Evolutionary conservation across 176 grass and related monocot genomes (phyloP).

Genomic region (Leersia perrieri): DNA sequence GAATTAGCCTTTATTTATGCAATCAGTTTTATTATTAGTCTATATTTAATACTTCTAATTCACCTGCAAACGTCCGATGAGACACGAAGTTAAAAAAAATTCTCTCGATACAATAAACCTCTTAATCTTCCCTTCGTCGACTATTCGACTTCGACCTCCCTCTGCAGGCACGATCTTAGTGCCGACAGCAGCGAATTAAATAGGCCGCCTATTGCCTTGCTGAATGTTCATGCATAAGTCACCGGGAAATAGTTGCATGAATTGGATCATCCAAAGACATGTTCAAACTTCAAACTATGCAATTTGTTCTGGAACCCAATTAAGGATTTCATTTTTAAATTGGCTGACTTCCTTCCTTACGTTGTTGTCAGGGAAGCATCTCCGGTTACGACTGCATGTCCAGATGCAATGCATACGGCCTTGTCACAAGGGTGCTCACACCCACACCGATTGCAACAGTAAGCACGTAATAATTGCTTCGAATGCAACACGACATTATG

Average conservation of each 20-base stretch:
- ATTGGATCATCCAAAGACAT: background rate
- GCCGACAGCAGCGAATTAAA: background rate
- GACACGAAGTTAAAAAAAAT: too few relatives aligned
- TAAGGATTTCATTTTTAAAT: background rate
- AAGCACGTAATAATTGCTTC: background rate
- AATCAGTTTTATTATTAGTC: too few relatives aligned
- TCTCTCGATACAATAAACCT: too few relatives aligned
- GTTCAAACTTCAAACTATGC: background rate
- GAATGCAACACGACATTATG: background rate
- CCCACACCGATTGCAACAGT: background rate
- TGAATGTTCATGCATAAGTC: background rate
- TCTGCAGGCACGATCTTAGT: background rate
- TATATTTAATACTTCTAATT: too few relatives aligned
- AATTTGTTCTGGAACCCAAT: background rate
- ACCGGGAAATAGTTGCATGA: background rate
- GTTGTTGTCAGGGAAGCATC: background rate
- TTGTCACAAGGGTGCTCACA: background rate
- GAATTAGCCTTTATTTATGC: too few relatives aligned
- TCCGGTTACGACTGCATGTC: background rate
- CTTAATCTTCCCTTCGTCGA: background rate
- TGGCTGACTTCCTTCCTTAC: background rate
- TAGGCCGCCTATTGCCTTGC: too few relatives aligned
- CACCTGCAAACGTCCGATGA: too few relatives aligned
- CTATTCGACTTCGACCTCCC: background rate
- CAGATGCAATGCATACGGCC: background rate